Evolutionary conservation across 441 rosid species (phyloP).

Genomic region (Arabidopsis hybrid): DNA sequence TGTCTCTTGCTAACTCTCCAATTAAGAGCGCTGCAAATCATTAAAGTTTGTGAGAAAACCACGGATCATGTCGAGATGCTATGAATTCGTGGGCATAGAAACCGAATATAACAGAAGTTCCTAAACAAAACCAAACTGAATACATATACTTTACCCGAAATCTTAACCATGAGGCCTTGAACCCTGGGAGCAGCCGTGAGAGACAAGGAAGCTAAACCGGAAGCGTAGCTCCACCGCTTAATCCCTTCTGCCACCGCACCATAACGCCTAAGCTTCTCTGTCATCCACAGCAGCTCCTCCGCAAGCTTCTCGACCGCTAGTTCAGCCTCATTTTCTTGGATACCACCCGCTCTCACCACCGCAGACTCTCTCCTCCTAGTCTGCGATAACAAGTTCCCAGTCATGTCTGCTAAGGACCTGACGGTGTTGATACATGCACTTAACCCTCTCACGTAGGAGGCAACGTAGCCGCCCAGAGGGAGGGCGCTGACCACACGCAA

Average conservation of each 20-base stretch:
- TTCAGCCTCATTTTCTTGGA: slow-evolving; percentile 46
- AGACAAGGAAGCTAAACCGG: slow-evolving; percentile 66
- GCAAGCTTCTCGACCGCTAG: slow-evolving; percentile 75
- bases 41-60: slow-evolving; percentile 11
- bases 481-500: slow-evolving; percentile 51
- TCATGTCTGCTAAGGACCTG: slow-evolving; percentile 47
- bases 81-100: background rate
- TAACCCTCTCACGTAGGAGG: slow-evolving; percentile 59
- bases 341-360: slow-evolving; percentile 8
- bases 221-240: slow-evolving; percentile 74
- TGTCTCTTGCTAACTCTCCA: slow-evolving; percentile 54
- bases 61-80: background rate
- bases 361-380: slow-evolving; percentile 38
- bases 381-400: slow-evolving; percentile 39
- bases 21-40: slow-evolving; percentile 58
- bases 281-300: slow-evolving; percentile 70
- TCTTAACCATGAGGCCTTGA: slow-evolving; percentile 69
- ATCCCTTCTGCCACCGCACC: slow-evolving; percentile 69
- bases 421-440: slow-evolving; percentile 49
- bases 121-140: background rate
- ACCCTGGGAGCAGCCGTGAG: slow-evolving; percentile 70
- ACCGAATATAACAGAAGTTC: background rate
- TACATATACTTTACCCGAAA: slow-evolving; percentile 48
- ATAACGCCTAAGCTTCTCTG: slow-evolving; percentile 62
- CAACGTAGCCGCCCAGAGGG: slow-evolving; percentile 61